These are phyloP conservation scores for Astragalus glycyphyllos DNA, from an alignment of 306 rosid genomes.

Conservation along the genomic window DNA sequence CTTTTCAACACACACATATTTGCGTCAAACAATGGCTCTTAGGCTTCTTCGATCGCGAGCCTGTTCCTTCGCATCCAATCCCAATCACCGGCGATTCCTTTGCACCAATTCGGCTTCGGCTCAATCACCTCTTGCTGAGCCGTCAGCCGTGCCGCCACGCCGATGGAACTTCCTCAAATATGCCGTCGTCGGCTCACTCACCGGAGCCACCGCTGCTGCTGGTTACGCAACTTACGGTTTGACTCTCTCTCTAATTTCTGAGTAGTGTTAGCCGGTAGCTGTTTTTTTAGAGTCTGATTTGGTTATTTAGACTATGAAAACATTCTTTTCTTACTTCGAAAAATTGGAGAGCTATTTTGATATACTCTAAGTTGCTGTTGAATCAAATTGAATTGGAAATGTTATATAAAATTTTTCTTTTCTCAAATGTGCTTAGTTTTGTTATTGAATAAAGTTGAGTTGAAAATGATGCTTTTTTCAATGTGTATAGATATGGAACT, in stretches of 20 bases:
- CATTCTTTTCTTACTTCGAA: too few relatives aligned
- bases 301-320: too few relatives aligned
- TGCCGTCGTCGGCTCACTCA: slow-evolving; percentile 20
- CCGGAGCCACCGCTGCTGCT: slow-evolving; percentile 36
- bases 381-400: too few relatives aligned
- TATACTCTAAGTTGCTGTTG: too few relatives aligned
- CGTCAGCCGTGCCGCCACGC: background rate
- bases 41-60: slow-evolving; percentile 31
- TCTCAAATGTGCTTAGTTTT: too few relatives aligned
- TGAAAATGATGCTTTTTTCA: too few relatives aligned
- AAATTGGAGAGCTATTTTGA: too few relatives aligned
- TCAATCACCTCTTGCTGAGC: slow-evolving; percentile 11
- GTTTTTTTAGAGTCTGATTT: too few relatives aligned
- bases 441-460: too few relatives aligned
- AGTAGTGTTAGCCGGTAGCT: too few relatives aligned
- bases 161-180: slow-evolving; percentile 35
- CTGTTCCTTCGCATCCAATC: background rate
- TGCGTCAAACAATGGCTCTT: slow-evolving; percentile 34
- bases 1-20: background rate
- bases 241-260: background rate
- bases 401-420: too few relatives aligned
- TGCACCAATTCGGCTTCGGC: slow-evolving; percentile 35
- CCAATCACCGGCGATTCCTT: background rate
- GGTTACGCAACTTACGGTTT: slow-evolving; percentile 39
- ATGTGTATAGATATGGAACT: too few relatives aligned